phyloP scores from a whole-genome alignment of 345 rosid genomes.

The Salix viminalis region DNA sequence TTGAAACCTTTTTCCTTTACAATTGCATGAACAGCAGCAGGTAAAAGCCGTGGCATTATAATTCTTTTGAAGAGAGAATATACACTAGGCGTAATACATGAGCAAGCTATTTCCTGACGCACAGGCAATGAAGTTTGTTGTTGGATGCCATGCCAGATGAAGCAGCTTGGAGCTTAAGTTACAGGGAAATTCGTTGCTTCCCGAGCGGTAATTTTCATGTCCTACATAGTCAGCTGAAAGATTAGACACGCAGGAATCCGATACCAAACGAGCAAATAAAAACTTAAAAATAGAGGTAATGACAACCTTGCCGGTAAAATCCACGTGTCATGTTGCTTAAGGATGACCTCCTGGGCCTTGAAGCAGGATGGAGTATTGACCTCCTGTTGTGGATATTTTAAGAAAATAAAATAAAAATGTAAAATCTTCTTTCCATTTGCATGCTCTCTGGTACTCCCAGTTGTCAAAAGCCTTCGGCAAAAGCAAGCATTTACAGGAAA shows the following conservation, averaged over 20 bases:
- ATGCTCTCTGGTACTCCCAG: no score
- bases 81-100: constrained; percentile 42
- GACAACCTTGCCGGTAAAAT: constrained; percentile 48
- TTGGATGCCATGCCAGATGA: constrained; percentile 65
- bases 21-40: neutral
- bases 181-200: constrained; percentile 20
- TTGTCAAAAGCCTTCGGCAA: no score
- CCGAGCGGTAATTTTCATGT: constrained; percentile 31
- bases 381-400: constrained; percentile 28
- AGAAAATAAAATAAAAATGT: neutral
- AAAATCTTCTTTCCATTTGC: neutral
- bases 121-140: constrained; percentile 46
- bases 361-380: constrained; percentile 28
- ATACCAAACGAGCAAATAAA: neutral
- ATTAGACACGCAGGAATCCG: neutral
- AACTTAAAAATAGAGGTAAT: neutral
- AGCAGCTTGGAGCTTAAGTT: constrained; percentile 46
- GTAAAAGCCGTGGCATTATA: neutral
- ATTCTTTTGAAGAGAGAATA: neutral
- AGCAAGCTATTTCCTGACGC: constrained; percentile 56
- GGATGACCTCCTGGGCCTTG: constrained; percentile 52
- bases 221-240: constrained; percentile 19
- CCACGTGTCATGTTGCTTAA: constrained; percentile 55
- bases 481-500: no score
- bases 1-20: neutral